Conservation (phyloP, 208 protist genomes). For the Wallacemonas sp. region DNA sequence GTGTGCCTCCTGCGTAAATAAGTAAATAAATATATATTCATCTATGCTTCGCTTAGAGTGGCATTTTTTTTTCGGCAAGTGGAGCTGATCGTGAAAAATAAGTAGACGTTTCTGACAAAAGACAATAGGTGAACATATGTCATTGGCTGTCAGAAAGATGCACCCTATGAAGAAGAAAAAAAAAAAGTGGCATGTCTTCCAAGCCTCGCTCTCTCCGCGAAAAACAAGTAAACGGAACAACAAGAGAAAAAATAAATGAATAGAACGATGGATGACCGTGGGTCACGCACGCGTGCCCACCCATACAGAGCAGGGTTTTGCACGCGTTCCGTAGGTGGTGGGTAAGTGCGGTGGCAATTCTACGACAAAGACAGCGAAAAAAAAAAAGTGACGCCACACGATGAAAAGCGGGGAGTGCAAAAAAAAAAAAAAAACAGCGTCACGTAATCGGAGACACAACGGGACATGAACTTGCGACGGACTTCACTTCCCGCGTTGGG, state of each 20-base stretch:
- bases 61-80: neutral
- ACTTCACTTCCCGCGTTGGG: too few species aligned
- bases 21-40: neutral
- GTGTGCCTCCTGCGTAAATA: neutral
- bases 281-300: too few species aligned
- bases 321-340: too few species aligned
- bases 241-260: constrained; percentile 8
- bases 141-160: neutral
- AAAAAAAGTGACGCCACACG: constrained; percentile 16
- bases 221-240: constrained; percentile 7
- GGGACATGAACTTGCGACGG: neutral
- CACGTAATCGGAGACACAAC: neutral
- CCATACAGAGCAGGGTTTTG: neutral
- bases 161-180: neutral
- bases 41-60: neutral
- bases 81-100: neutral
- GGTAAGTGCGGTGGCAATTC: too few species aligned
- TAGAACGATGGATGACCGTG: constrained; percentile 6
- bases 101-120: neutral
- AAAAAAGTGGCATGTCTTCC: constrained; percentile 2
- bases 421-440: constrained; percentile 11
- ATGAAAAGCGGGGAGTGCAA: constrained; percentile 1
- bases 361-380: neutral
- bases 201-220: neutral
- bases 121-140: neutral